A percentile compares a stretch with the other conserved stretches of the same genome.
Conservation (phyloP, 768 basidiomycete genomes). For the Sarcodon aspratus region DNA sequence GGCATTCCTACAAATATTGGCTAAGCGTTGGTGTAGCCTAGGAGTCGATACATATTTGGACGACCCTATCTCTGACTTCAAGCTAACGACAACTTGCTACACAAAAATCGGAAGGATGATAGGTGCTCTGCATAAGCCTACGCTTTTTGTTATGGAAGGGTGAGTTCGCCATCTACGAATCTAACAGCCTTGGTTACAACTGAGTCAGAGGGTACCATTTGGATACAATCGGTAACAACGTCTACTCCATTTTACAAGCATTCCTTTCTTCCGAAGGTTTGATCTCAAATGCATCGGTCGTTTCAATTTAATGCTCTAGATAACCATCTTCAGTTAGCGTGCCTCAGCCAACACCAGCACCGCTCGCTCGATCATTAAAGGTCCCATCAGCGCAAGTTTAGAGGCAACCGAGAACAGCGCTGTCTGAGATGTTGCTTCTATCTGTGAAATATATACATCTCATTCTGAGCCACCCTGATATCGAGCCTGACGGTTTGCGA, state of each 20-base stretch:
- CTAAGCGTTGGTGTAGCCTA: constrained; percentile 9
- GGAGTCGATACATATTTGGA: constrained; percentile 22
- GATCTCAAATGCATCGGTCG: too few species aligned
- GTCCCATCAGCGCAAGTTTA: too few species aligned
- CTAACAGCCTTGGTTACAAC: not conserved
- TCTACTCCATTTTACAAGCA: constrained; percentile 15
- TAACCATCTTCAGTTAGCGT: too few species aligned
- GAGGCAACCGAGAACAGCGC: too few species aligned
- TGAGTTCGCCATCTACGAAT: constrained; percentile 5
- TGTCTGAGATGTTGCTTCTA: too few species aligned
- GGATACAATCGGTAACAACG: constrained; percentile 15
- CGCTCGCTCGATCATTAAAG: too few species aligned
- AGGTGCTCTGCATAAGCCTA: constrained; percentile 7
- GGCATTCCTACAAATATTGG: not conserved
- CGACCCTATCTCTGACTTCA: constrained; percentile 20
- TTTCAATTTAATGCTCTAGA: too few species aligned
- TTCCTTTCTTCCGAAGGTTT: constrained; percentile 9
- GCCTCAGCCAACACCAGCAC: too few species aligned
- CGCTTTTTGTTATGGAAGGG: constrained; percentile 26
- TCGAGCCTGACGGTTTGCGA: too few species aligned
- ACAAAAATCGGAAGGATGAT: constrained; percentile 14
- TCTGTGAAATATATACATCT: too few species aligned
- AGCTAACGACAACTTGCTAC: constrained; percentile 16
- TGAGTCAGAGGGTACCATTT: constrained; percentile 17
- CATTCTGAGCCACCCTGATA: too few species aligned